Conservation (phyloP, 2,329 filamentous ascomycete genomes). For the Blastomyces gilchristii region DNA sequence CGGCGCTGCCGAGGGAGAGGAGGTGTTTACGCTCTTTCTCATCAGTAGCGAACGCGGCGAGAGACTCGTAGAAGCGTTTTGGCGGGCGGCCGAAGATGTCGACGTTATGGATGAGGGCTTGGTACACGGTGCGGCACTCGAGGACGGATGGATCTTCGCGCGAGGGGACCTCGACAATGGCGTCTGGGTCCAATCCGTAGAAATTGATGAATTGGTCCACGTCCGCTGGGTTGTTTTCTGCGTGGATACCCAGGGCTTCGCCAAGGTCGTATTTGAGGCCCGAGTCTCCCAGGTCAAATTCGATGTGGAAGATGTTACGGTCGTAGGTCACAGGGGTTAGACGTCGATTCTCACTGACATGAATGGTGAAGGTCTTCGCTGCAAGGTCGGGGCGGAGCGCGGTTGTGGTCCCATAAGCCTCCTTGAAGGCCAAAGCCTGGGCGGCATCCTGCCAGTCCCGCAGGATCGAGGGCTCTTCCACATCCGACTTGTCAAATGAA, state of each 20-base stretch:
- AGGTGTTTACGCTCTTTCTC: constrained; percentile 74
- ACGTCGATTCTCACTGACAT: constrained; percentile 89
- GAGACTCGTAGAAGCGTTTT: constrained; percentile 92
- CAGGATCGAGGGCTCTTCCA: constrained; percentile 55
- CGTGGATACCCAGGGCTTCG: constrained; percentile 91
- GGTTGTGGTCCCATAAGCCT: constrained; percentile 69
- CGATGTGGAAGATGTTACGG: constrained; percentile 99
- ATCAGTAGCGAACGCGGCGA: constrained; percentile 77
- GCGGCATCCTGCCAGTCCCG: constrained; percentile 74
- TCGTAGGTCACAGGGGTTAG: constrained; percentile 83
- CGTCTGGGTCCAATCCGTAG: constrained; percentile 73
- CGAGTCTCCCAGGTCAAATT: constrained; percentile 87
- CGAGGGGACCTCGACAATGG: constrained; percentile 82
- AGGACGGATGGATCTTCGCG: constrained; percentile 63
- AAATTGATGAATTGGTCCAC: constrained; percentile 78
- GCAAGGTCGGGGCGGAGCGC: constrained; percentile 74
- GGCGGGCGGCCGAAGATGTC: constrained; percentile 95
- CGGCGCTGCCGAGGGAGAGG: constrained; percentile 61
- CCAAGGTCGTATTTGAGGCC: constrained; percentile 94
- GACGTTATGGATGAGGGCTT: constrained; percentile 81
- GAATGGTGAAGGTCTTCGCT: constrained; percentile 76
- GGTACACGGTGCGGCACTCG: constrained; percentile 86
- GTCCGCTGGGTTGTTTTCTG: constrained; percentile 74
- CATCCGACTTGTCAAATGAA: constrained; percentile 64
- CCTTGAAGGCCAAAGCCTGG: constrained; percentile 85